phyloP scores from a whole-genome alignment of 495 filamentous ascomycete species.

The Delitschia confertaspora region DNA sequence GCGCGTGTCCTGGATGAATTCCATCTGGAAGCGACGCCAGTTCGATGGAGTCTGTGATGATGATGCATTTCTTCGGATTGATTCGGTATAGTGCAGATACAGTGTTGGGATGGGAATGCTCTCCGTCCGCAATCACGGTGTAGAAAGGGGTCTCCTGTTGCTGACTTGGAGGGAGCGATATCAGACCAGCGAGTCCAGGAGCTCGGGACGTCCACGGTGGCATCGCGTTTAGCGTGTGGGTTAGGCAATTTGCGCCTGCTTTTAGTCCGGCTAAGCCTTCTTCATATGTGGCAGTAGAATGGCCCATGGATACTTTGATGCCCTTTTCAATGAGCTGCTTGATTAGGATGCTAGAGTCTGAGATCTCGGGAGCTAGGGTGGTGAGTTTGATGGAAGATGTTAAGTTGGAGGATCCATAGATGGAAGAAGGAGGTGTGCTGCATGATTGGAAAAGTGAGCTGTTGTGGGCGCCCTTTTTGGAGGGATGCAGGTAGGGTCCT shows the following conservation, averaged over 20 bases:
- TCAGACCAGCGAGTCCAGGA: conserved; percentile 34
- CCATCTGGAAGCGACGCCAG: conserved; percentile 49
- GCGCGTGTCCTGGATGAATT: conserved; percentile 42
- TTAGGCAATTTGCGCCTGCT: conserved; percentile 35
- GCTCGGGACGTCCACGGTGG: conserved; percentile 32
- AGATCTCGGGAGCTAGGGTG: conserved; percentile 36
- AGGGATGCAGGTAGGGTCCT: conserved; percentile 36
- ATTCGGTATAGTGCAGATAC: conserved; percentile 52
- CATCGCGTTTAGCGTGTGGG: conserved; percentile 39
- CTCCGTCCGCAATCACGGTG: conserved; percentile 54
- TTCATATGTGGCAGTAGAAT: conserved; percentile 31
- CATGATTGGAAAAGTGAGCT: conserved; percentile 31
- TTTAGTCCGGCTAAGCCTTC: conserved; percentile 30
- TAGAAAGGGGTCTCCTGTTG: conserved; percentile 44
- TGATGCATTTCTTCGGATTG: conserved; percentile 46
- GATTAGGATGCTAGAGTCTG: conserved; percentile 27
- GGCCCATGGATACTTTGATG: conserved; percentile 36
- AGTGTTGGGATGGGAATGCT: conserved; percentile 54
- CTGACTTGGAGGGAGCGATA: conserved; percentile 20
- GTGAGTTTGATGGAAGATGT: conserved; percentile 31
- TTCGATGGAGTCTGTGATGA: conserved; percentile 56
- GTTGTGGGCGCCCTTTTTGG: conserved; percentile 38
- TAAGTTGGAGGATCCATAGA: conserved; percentile 31
- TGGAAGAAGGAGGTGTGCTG: conserved; percentile 15
- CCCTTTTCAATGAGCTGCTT: conserved; percentile 19